Evolutionary conservation across 176 grass and related monocot genomes (phyloP), one percentile per base, ranked within the genome.

Genomic region (Carex kokanica): DNA sequence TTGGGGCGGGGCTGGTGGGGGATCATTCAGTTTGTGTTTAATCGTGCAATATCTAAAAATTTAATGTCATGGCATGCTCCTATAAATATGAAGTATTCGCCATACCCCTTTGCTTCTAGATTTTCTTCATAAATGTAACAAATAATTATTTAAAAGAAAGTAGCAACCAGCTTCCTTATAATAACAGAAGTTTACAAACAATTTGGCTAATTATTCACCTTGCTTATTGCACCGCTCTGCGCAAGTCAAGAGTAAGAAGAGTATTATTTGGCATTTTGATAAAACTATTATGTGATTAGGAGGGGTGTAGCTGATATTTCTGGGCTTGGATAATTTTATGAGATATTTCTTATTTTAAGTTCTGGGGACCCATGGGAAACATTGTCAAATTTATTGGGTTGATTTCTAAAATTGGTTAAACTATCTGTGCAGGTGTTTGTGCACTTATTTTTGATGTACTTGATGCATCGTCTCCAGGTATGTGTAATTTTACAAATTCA

Each of bases 361-460:
- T n/a, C 14, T 6, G 17, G 49, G 47, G 10, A 51, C 24, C 3
- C 49, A 29, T 31, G 11, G 5, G 73, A 55, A 51, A 56, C 32
- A 78, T 15, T 70, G 4, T 64, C 49, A 65, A 15, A 20, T 24
- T 15, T 65, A 56, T 74, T 59, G 51, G 57, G 43, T 49, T 29
- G 16, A 21, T 6, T 20, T 57, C 29, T 79, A 54, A 84, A 47
- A 78, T 56, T 18, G 73, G 24, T 66, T 80, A 17, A 81, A 78
- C 83, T 45, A 52, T 58, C 10, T 84, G 29, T 85, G 74, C 88
- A 99, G 96, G 93, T 99, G 61, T 99, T 99, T 83, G 93, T 99
- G 80, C 96, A 99, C 84, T 90, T 99, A 60, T 99, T 99, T 90
- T 92, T 99, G 93, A 99, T 99, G 96, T 88, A 95, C 87, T 79